Evolutionary conservation across 257 asterid species (phyloP).

Genomic region (Solanum chmielewskii): DNA sequence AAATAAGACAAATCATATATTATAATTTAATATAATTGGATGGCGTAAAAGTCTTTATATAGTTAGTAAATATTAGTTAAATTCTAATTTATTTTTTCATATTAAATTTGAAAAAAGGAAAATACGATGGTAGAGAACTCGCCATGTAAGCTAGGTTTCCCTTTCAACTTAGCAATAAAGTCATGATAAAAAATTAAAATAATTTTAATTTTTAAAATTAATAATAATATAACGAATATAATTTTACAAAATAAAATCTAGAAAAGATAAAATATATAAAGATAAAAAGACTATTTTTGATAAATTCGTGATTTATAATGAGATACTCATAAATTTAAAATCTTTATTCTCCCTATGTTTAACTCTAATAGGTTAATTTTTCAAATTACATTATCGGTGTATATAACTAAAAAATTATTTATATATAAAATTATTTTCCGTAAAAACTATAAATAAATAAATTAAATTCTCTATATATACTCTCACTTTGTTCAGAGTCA

Average conservation of each 20-base stretch:
- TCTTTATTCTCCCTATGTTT: background rate
- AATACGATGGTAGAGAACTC: background rate
- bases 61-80: background rate
- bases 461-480: background rate
- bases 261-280: background rate
- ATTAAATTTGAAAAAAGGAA: background rate
- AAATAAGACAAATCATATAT: background rate
- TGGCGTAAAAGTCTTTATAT: background rate
- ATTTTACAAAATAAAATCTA: background rate
- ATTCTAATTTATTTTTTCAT: background rate
- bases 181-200: background rate
- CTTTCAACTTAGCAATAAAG: background rate
- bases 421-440: background rate
- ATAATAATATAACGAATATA: background rate
- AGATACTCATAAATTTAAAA: background rate
- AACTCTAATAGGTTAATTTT: background rate
- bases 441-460: background rate
- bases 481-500: background rate
- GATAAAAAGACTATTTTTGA: fast-evolving
- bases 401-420: background rate
- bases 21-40: background rate
- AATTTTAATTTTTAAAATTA: background rate
- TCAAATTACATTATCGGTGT: background rate
- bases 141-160: background rate
- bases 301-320: background rate